Evolutionary conservation across 306 rosid species (phyloP), one percentile per base, ranked within the genome.

Genomic region (Hippophae rhamnoides): DNA sequence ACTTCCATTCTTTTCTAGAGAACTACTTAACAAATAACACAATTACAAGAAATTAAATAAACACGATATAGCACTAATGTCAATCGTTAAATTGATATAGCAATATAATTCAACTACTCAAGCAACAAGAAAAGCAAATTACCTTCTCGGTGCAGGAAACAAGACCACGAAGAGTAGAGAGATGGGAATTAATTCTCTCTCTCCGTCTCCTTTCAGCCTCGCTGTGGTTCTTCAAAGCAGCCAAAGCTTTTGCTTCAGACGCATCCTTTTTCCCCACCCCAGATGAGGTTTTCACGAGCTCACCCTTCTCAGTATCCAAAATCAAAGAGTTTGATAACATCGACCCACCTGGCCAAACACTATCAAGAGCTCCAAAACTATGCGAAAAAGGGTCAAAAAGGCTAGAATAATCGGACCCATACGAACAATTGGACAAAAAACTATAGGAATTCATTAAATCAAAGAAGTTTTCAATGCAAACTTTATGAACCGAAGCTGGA

Each of bases 161-260:
- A 54, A 86, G 78, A 38, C 78, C 77, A 52, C 97, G 97, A 43
- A 89, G 81, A 8, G 92, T 84, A 13, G 76, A 61, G 60, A 89
- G 86, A 82, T 86, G 97, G 10, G 83, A 78, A 73, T 89, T 89
- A 43, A 89, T 89, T 75, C 95, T 82, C 81, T 86, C 93, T 66
- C 97, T 78, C 62, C 97, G 76, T 76, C 95, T 80, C 78, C 82
- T 80, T 82, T 89, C 95, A 7, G 97, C 97, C 60, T 84, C 89
- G 63, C 95, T 82, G 64, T 89, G 97, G 14, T 65, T 89, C 81
- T 84, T 86, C 86, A 86, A 68, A 64, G 97, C 86, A 14, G 79
- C 87, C 25, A 80, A 50, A 47, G 81, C 89, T 79, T 86, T 89
- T 0, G 67, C 83, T 70, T 86, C 87, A 14, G 78, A 65, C 26